These are phyloP conservation scores for Halenospora varia DNA, from an alignment of 495 filamentous ascomycete species.

Conservation along the genomic window DNA sequence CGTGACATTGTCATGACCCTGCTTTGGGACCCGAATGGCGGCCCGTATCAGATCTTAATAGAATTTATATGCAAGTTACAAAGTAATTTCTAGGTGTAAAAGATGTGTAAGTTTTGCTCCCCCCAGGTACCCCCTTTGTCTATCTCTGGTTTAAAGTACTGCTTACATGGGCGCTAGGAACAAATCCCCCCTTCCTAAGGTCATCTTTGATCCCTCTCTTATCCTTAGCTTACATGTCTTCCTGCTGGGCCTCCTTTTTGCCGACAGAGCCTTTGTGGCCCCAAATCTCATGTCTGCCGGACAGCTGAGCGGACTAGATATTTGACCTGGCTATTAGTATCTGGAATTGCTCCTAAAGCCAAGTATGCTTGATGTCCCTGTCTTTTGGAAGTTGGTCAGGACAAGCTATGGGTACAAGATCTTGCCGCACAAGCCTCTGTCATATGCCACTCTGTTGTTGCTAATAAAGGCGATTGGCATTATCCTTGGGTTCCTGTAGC, in stretches of 20 bases:
- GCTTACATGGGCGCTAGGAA: conserved; percentile 23
- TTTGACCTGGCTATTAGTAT: conserved; percentile 24
- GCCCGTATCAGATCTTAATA: conserved; percentile 29
- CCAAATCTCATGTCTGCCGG: conserved; percentile 10
- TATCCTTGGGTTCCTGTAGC: conserved; percentile 29
- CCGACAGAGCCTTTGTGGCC: conserved; percentile 24
- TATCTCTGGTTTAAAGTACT: neutral
- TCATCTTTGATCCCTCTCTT: conserved; percentile 34
- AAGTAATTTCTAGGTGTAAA: conserved; percentile 31
- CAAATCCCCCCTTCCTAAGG: conserved; percentile 34
- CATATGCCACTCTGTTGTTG: conserved; percentile 30
- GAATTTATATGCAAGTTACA: conserved; percentile 35
- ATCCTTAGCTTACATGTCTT: conserved; percentile 25
- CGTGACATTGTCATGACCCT: conserved; percentile 29
- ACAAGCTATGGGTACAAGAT: conserved; percentile 33
- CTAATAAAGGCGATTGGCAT: conserved; percentile 30
- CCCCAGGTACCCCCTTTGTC: conserved; percentile 9
- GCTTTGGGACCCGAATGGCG: conserved; percentile 29
- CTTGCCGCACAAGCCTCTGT: conserved; percentile 28
- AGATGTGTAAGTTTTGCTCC: conserved; percentile 26
- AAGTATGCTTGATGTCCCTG: conserved; percentile 19
- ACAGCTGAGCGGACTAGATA: conserved; percentile 25
- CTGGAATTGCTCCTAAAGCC: conserved; percentile 27
- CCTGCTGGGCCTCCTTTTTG: conserved; percentile 34
- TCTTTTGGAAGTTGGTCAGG: conserved; percentile 27